phyloP scores from a whole-genome alignment of 139 green algal genomes.

The Ostreobium quekettii region DNA sequence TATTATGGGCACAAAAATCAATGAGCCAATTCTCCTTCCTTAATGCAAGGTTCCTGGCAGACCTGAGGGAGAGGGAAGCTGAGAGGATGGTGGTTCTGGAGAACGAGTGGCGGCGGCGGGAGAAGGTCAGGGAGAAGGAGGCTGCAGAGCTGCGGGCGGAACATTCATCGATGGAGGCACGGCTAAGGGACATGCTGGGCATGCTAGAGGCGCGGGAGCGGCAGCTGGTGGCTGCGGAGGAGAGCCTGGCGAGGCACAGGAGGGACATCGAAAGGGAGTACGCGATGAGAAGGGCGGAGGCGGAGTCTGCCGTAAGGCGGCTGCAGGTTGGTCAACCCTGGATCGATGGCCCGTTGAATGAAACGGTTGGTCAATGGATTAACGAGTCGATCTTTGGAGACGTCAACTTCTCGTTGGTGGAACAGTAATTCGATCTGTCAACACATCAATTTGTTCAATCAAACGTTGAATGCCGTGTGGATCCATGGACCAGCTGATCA shows the following conservation, averaged over 20 bases:
- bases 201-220: conserved; percentile 1
- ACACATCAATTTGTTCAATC: not conserved
- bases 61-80: conserved; percentile 41
- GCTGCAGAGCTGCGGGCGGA: not conserved
- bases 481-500: not conserved
- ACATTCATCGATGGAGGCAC: not conserved
- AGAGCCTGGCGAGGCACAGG: conserved; percentile 12
- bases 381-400: not conserved
- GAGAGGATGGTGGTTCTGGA: conserved; percentile 51
- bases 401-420: not conserved
- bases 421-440: not conserved
- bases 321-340: conserved; percentile 34
- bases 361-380: not conserved
- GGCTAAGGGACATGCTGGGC: not conserved
- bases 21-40: too few relatives aligned
- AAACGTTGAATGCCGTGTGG: not conserved
- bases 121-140: conserved; percentile 33
- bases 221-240: conserved; percentile 18
- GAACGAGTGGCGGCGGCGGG: conserved; percentile 44
- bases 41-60: conserved; percentile 26
- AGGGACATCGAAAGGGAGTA: conserved; percentile 47
- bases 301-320: conserved; percentile 49
- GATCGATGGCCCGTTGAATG: not conserved
- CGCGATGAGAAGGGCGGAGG: conserved; percentile 38
- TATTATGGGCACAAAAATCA: too few relatives aligned